Evolutionary conservation across 768 basidiomycete genomes (phyloP).

Genomic region (Candolleomyces eurysporus): DNA sequence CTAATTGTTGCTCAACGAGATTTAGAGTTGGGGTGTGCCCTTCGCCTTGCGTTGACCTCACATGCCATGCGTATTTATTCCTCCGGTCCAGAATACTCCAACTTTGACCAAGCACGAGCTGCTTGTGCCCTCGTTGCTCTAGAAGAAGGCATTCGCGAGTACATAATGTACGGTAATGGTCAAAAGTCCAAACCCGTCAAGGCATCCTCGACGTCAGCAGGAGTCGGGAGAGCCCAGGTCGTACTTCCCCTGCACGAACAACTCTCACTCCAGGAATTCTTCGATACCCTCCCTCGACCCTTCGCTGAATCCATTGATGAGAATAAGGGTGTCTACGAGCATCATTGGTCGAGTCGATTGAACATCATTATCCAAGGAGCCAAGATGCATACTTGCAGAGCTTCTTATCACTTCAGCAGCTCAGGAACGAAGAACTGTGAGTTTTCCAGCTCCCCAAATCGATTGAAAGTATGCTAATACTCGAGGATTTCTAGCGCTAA

Average conservation of each 20-base stretch:
- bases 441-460: slow-evolving; percentile 20
- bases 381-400: slow-evolving; percentile 44
- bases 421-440: slow-evolving; percentile 43
- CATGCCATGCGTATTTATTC: slow-evolving; percentile 53
- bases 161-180: slow-evolving; percentile 55
- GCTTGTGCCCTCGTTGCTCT: slow-evolving; percentile 57
- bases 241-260: slow-evolving; percentile 2
- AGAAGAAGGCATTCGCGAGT: slow-evolving; percentile 53
- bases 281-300: slow-evolving; percentile 63
- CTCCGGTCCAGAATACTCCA: slow-evolving; percentile 41
- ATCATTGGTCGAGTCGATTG: slow-evolving; percentile 55
- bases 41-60: slow-evolving; percentile 52
- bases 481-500: slow-evolving; percentile 21
- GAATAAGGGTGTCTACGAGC: slow-evolving; percentile 40
- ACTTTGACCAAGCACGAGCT: slow-evolving; percentile 42
- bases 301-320: slow-evolving; percentile 53
- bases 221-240: not conserved
- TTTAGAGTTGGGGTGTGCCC: slow-evolving; percentile 51
- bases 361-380: slow-evolving; percentile 50
- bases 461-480: not conserved
- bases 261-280: slow-evolving; percentile 48
- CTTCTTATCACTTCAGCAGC: slow-evolving; percentile 40
- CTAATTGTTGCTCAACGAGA: not conserved
- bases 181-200: slow-evolving; percentile 35
- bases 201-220: not conserved